A percentile compares a stretch with the other conserved stretches of the same genome.
Conservation (phyloP, 2,329 filamentous ascomycete species). For the Aspergillus chevalieri region DNA sequence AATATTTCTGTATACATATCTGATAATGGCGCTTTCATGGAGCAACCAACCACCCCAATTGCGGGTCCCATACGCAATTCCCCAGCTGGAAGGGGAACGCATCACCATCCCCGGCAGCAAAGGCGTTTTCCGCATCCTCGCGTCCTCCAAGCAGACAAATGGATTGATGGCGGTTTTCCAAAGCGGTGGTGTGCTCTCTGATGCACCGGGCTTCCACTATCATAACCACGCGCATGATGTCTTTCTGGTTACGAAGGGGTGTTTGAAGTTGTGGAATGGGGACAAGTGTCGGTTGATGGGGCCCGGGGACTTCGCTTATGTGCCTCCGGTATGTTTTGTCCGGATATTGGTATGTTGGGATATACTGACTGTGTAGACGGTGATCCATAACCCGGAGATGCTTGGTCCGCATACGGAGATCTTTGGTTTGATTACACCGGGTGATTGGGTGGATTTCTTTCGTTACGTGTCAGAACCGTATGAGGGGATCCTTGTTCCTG, state of each 20-base stretch:
- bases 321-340: slow-evolving; percentile 45
- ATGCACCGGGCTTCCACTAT: slow-evolving; percentile 48
- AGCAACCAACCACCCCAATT: slow-evolving; percentile 31
- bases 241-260: slow-evolving; percentile 52
- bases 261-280: slow-evolving; percentile 53
- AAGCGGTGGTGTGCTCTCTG: slow-evolving; percentile 41
- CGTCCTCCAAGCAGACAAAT: slow-evolving; percentile 48
- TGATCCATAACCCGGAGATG: slow-evolving; percentile 52
- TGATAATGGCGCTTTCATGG: slow-evolving; percentile 19
- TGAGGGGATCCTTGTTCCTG: slow-evolving; percentile 45
- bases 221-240: slow-evolving; percentile 54
- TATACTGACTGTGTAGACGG: slow-evolving; percentile 27
- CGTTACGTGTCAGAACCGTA: slow-evolving; percentile 52
- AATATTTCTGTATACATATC: neutral
- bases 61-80: slow-evolving; percentile 41
- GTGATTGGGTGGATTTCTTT: slow-evolving; percentile 58
- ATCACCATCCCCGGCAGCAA: slow-evolving; percentile 50
- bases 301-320: slow-evolving; percentile 53
- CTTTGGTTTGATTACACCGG: slow-evolving; percentile 50
- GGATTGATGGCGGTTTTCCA: slow-evolving; percentile 48
- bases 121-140: slow-evolving; percentile 46
- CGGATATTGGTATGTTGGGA: neutral
- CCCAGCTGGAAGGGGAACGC: slow-evolving; percentile 47
- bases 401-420: slow-evolving; percentile 51
- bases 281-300: slow-evolving; percentile 50